A percentile compares a stretch with the other conserved stretches of the same genome.
These are phyloP conservation scores for Zygosaccharomyces sapae DNA, from an alignment of 1,139 yeast genomes.

Conservation along the genomic window DNA sequence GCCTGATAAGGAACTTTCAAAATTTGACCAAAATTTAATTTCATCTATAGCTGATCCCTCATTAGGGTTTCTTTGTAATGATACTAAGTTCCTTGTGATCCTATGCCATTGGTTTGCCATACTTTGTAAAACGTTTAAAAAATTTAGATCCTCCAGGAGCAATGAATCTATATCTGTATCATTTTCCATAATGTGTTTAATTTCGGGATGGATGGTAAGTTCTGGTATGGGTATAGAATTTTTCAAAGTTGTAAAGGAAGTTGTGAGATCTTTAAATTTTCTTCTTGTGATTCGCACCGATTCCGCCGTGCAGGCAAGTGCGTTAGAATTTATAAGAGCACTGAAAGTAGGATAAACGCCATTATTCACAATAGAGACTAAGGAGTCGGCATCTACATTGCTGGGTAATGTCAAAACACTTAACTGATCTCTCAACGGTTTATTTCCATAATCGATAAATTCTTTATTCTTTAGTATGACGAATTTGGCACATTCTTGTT, in stretches of 20 bases:
- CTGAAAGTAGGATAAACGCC: constrained; percentile 57
- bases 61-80: constrained; percentile 47
- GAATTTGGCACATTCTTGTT: not conserved
- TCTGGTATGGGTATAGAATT: constrained; percentile 69
- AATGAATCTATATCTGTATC: constrained; percentile 37
- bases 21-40: constrained; percentile 71
- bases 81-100: constrained; percentile 56
- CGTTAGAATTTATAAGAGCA: constrained; percentile 32
- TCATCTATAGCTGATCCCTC: constrained; percentile 68
- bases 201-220: constrained; percentile 52
- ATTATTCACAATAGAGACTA: constrained; percentile 52
- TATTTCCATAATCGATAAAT: constrained; percentile 7
- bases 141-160: constrained; percentile 47
- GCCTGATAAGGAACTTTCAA: constrained; percentile 58
- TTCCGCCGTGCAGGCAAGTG: constrained; percentile 28
- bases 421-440: constrained; percentile 28
- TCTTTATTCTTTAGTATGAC: constrained; percentile 16
- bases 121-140: constrained; percentile 63
- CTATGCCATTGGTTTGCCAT: constrained; percentile 71
- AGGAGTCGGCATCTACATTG: constrained; percentile 43
- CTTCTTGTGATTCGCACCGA: constrained; percentile 49
- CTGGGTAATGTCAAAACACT: constrained; percentile 17
- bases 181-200: constrained; percentile 41
- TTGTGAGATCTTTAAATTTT: constrained; percentile 64
- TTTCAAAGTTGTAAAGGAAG: constrained; percentile 65